Base-by-base conservation (phyloP, 176 grass and related monocot genomes). In the Bothriochloa decipiens region DNA sequence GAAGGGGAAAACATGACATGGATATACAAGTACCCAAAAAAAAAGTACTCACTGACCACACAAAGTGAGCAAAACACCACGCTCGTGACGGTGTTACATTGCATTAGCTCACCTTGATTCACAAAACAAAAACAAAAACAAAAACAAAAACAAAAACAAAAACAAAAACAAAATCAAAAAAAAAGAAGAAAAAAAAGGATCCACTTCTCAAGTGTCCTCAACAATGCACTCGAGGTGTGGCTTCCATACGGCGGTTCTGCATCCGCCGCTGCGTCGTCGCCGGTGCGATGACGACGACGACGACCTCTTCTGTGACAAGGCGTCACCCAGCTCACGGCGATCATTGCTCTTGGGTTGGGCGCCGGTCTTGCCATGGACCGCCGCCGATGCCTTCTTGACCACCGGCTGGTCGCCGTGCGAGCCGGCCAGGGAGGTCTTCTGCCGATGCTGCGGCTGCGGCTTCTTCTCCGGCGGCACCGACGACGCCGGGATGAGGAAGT, bases 171-270 rank as follows among this genome's bases (percentile, higher is more conserved):
- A 9, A 41, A 41, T 63, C 32, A 14, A 40, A 62, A 9, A 45
- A 49, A 1, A 16, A 15, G 4, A 50, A 17, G 4, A 5, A 82
- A 46, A 47, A 65, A 80, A 81, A 78, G 33, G 28, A 61, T 50
- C 9, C 43, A 74, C 74, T 62, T 36, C 68, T 92, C 70, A 95
- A 55, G 85, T 78, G 91, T 86, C 84, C 79, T 97, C 95, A 7
- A 75, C 85, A 72, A 97, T 91, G 87, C 92, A 88, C 75, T 95
- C 89, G 37, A 97, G 95, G 77, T 95, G 91, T 66, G 95, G 92
- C 75, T 73, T 88, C 92, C 92, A 95, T 20, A 80, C 82, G 14
- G 81, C 70, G 14, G 91, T 22, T 2, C 91, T 77, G 67, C 68
- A 64, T 28, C 82, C 81, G 64, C 77, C 43, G 35, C 87, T 86